phyloP scores from a whole-genome alignment of 345 rosid genomes.

The Gossypium herbaceum region DNA sequence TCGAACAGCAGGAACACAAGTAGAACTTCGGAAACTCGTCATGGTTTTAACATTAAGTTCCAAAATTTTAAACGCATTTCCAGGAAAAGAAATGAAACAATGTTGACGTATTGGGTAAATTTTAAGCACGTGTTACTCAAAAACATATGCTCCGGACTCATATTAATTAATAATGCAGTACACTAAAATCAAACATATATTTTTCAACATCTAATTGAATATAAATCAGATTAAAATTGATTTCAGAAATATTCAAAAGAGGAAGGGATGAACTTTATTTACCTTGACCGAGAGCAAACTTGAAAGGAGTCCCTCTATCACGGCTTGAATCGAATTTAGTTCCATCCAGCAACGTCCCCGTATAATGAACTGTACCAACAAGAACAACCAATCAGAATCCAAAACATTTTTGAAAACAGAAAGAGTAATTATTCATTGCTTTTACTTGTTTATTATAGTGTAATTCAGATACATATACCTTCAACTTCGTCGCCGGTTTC shows the following conservation, averaged over 20 bases:
- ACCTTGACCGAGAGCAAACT: conserved; percentile 97
- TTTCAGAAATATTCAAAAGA: background rate
- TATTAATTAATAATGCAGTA: background rate
- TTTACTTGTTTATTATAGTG: background rate
- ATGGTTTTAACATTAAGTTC: background rate
- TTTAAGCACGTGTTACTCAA: background rate
- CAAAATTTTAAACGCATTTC: background rate
- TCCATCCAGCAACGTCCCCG: conserved; percentile 91
- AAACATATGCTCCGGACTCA: background rate
- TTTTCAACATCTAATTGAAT: background rate
- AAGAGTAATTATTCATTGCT: background rate
- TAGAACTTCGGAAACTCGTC: background rate
- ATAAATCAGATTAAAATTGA: background rate
- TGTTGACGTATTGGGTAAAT: background rate
- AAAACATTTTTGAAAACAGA: background rate
- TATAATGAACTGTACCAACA: conserved; percentile 46
- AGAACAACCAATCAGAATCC: background rate
- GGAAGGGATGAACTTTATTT: background rate
- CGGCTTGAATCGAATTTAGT: conserved; percentile 91
- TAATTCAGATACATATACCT: conserved; percentile 32
- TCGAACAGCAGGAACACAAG: background rate
- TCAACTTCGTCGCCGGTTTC: conserved; percentile 77
- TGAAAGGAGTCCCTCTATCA: conserved; percentile 79
- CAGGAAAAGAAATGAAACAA: background rate
- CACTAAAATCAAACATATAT: background rate